These are phyloP conservation scores for Scedosporium aurantiacum DNA, from an alignment of 2,329 filamentous ascomycete species.

Conservation along the genomic window DNA sequence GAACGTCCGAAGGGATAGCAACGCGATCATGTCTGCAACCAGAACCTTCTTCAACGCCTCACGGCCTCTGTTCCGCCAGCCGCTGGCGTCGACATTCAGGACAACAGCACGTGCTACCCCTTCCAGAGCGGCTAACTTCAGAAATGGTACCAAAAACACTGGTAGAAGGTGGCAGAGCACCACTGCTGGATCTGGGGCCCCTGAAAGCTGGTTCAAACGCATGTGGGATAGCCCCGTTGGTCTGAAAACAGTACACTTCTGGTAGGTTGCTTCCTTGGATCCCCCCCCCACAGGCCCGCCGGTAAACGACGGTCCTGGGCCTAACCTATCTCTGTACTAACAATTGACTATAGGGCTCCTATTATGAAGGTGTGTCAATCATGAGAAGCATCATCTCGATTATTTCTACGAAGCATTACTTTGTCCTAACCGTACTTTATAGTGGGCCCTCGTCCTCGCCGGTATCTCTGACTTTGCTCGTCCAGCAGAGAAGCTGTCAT, in stretches of 20 bases:
- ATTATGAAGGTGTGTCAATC: slow-evolving; percentile 58
- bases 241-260: slow-evolving; percentile 95
- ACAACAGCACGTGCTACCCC: slow-evolving; percentile 32
- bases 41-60: slow-evolving; percentile 41
- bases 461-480: slow-evolving; percentile 86
- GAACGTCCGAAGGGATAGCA: neutral
- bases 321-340: neutral
- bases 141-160: slow-evolving; percentile 37
- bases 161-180: slow-evolving; percentile 62
- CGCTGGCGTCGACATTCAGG: slow-evolving; percentile 33
- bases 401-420: neutral
- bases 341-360: slow-evolving; percentile 55
- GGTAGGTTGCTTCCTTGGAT: slow-evolving; percentile 40
- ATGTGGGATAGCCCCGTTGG: slow-evolving; percentile 77
- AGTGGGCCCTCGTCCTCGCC: slow-evolving; percentile 89
- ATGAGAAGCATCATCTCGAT: neutral
- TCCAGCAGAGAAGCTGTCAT: slow-evolving; percentile 82
- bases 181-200: slow-evolving; percentile 33
- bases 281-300: neutral
- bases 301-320: neutral
- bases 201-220: slow-evolving; percentile 55
- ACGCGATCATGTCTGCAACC: slow-evolving; percentile 22
- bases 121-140: slow-evolving; percentile 40
- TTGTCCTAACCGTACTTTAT: neutral
- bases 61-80: slow-evolving; percentile 45